phyloP scores from a whole-genome alignment of 2,329 filamentous ascomycete species.

The Ascochyta koolunga region DNA sequence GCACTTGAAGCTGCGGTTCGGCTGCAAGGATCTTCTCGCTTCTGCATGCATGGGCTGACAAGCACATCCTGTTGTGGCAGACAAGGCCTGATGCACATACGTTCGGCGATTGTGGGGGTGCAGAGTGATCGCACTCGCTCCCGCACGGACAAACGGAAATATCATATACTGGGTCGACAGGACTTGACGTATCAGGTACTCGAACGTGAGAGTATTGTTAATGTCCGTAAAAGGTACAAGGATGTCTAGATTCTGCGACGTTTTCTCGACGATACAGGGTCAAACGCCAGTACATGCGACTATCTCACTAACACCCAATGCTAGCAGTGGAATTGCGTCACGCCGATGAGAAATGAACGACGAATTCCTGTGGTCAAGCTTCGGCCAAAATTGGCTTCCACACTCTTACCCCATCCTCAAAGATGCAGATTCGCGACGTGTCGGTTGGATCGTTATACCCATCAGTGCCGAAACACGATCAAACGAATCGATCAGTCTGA shows the following conservation, averaged over 20 bases:
- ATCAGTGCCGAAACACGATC: neutral
- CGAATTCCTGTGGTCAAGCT: too few relatives aligned
- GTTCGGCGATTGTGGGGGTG: conserved; percentile 3
- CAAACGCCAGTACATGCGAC: neutral
- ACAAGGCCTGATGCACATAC: conserved; percentile 1
- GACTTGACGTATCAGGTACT: neutral
- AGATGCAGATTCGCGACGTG: neutral
- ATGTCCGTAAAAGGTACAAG: neutral
- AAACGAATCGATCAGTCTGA: neutral
- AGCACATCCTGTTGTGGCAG: conserved; percentile 13
- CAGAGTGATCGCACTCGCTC: neutral
- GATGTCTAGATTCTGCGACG: neutral
- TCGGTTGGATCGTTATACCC: neutral
- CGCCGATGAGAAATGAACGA: neutral
- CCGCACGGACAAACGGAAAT: neutral
- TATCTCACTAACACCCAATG: neutral
- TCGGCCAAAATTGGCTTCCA: neutral
- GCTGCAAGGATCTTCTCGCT: too few relatives aligned
- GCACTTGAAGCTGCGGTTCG: too few relatives aligned
- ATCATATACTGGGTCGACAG: neutral
- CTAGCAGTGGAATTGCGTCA: neutral
- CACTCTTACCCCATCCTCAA: neutral
- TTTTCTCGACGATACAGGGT: neutral
- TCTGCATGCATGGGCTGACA: conserved; percentile 11
- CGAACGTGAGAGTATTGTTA: neutral